Evolutionary conservation across 345 rosid genomes (phyloP).

Genomic region (Moricandia moricandioides): DNA sequence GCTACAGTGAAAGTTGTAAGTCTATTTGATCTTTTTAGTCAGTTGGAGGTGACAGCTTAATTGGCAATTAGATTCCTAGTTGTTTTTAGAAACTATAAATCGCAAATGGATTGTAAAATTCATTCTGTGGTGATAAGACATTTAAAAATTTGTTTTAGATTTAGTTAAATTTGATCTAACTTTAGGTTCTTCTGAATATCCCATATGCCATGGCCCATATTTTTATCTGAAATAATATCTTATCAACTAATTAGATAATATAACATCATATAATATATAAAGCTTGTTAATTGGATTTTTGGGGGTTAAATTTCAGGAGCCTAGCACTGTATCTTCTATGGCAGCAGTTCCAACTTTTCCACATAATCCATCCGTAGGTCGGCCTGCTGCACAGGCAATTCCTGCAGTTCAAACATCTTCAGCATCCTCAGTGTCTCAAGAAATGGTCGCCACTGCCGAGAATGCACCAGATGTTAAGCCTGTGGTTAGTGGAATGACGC

Average conservation of each 20-base stretch:
- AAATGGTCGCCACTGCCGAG: constrained; percentile 56
- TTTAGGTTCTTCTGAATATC: neutral
- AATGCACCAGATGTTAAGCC: constrained; percentile 78
- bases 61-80: neutral
- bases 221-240: neutral
- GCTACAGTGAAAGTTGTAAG: constrained; percentile 95
- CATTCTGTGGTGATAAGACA: neutral
- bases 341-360: constrained; percentile 62
- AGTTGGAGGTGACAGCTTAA: constrained; percentile 15
- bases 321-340: constrained; percentile 73
- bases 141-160: neutral
- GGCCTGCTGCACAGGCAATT: constrained; percentile 70
- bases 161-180: neutral
- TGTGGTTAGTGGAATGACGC: constrained; percentile 62
- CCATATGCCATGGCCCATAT: neutral
- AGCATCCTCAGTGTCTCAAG: constrained; percentile 75
- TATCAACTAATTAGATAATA: neutral
- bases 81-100: neutral
- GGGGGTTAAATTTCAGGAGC: constrained; percentile 55
- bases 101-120: neutral
- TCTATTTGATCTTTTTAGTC: constrained; percentile 9
- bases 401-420: constrained; percentile 82
- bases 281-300: constrained; percentile 11
- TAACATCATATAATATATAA: neutral
- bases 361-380: constrained; percentile 60